Conservation (phyloP, 148 eudicot genomes). For the Amaranthus palmeri region DNA sequence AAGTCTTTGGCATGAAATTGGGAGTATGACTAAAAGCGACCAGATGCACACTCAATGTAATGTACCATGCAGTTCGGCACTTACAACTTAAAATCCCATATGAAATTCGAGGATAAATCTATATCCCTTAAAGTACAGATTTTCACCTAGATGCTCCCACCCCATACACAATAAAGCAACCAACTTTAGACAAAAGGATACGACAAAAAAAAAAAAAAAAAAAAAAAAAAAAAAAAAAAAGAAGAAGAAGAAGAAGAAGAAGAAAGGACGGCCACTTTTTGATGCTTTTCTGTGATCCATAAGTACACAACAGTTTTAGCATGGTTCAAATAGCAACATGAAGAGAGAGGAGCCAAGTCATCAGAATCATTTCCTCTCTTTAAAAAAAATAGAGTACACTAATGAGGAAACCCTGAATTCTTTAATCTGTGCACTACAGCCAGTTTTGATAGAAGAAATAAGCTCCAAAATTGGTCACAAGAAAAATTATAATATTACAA, state of each 20-base stretch:
- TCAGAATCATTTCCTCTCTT: neutral
- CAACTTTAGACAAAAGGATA: too few species aligned
- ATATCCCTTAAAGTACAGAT: neutral
- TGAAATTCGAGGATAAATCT: neutral
- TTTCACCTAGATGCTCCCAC: neutral
- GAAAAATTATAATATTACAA: neutral
- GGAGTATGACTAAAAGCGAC: neutral
- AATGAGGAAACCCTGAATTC: neutral
- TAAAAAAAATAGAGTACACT: neutral
- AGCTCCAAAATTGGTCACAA: neutral
- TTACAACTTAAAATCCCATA: neutral
- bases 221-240: too few species aligned
- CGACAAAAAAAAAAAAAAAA: too few species aligned
- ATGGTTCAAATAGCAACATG: neutral
- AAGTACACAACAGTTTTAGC: neutral
- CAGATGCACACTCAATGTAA: neutral
- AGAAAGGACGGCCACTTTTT: neutral
- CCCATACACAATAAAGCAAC: neutral
- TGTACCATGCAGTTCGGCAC: too few species aligned
- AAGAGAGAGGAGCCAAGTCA: neutral
- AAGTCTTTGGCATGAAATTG: neutral
- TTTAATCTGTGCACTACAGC: neutral
- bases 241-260: too few species aligned
- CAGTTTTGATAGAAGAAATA: neutral
- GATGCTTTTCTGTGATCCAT: neutral